phyloP scores from a whole-genome alignment of 441 rosid genomes.

The Manihot esculenta region DNA sequence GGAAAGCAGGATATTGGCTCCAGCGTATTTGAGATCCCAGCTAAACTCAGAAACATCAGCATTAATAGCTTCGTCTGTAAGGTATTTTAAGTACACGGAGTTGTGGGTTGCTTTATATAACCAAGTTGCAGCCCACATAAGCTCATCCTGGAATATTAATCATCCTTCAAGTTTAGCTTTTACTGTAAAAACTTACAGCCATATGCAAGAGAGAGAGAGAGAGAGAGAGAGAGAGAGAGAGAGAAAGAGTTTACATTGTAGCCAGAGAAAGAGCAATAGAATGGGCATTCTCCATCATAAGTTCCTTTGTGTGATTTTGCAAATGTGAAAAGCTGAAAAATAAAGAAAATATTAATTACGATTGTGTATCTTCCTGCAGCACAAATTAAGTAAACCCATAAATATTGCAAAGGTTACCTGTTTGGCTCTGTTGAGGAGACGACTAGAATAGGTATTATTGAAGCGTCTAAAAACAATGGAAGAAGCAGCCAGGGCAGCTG shows the following conservation, averaged over 20 bases:
- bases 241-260: slow-evolving; percentile 48
- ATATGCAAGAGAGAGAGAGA: too few species aligned
- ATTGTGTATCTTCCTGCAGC: too few species aligned
- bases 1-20: slow-evolving; percentile 67
- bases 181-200: too few species aligned
- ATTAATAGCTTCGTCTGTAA: slow-evolving; percentile 59
- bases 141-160: slow-evolving; percentile 63
- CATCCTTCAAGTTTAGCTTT: too few species aligned
- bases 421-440: slow-evolving; percentile 83
- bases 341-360: not conserved
- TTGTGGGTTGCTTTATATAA: slow-evolving; percentile 58
- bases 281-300: slow-evolving; percentile 94
- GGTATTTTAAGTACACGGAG: slow-evolving; percentile 36
- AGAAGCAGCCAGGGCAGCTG: slow-evolving; percentile 84
- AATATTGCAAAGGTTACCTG: slow-evolving; percentile 31
- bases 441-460: slow-evolving; percentile 53
- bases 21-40: slow-evolving; percentile 95
- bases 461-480: slow-evolving; percentile 58
- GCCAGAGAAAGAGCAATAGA: slow-evolving; percentile 90
- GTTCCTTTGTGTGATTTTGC: slow-evolving; percentile 70
- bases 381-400: too few species aligned
- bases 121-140: slow-evolving; percentile 96
- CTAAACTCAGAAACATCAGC: slow-evolving; percentile 72
- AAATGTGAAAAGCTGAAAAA: slow-evolving; percentile 60
- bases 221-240: not conserved